Evolutionary conservation across 345 rosid species (phyloP).

Genomic region (Acer yangbiense): DNA sequence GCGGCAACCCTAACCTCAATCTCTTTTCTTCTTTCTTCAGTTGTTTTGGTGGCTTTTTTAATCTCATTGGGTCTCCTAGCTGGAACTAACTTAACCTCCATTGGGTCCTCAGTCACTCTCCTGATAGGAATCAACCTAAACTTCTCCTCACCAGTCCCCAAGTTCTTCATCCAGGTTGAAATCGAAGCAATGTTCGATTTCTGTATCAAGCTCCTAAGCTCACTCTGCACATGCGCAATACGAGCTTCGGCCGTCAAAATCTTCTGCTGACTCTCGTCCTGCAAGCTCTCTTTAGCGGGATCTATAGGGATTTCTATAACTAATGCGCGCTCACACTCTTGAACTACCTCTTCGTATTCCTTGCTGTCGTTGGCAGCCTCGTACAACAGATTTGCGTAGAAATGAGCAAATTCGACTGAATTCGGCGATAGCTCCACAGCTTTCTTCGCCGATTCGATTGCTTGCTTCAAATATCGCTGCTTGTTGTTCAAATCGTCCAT

Average conservation of each 20-base stretch:
- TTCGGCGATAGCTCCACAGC: constrained; percentile 76
- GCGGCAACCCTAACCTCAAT: constrained; percentile 97
- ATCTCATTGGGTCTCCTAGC: constrained; percentile 89
- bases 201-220: constrained; percentile 71
- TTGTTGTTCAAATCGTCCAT: constrained; percentile 75
- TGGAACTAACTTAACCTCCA: constrained; percentile 76
- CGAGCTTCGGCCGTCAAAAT: constrained; percentile 65
- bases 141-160: constrained; percentile 86
- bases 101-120: constrained; percentile 81
- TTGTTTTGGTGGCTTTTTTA: constrained; percentile 87
- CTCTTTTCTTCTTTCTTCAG: constrained; percentile 91
- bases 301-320: constrained; percentile 72
- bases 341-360: constrained; percentile 82
- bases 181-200: constrained; percentile 71
- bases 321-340: constrained; percentile 85
- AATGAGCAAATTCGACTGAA: constrained; percentile 83
- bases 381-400: constrained; percentile 79
- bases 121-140: constrained; percentile 70
- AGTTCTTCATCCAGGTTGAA: constrained; percentile 80
- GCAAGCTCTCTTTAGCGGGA: constrained; percentile 90
- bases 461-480: constrained; percentile 65
- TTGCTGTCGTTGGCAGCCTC: constrained; percentile 80
- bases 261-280: constrained; percentile 86
- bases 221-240: constrained; percentile 74
- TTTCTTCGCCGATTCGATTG: constrained; percentile 69